Evolutionary conservation across 768 basidiomycete genomes (phyloP), one percentile per base, ranked within the genome.

Genomic region (Tephrocybe sp.): DNA sequence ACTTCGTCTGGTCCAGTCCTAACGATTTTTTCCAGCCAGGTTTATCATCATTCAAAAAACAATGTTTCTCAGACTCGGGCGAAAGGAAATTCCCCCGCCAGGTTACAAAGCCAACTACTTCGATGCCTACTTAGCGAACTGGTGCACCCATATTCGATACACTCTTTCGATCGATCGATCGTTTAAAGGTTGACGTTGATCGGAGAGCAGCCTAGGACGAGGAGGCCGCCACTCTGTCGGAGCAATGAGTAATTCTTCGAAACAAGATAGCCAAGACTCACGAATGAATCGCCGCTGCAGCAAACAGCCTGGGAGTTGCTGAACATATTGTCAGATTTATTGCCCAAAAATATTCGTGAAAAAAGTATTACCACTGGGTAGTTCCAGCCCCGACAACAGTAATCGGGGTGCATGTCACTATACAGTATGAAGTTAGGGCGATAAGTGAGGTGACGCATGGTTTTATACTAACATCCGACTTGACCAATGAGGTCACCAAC

Each of bases 301-400:
- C 60, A 61, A 44, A 53, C 60, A 21, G 57, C 44, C 39, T 61
- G 60, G 11, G 39, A 35, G 27, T 40, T 48, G 51, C 59, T 55
- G n/a, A 18, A 34, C 22, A 48, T 35, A 31, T 28, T 24, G 2
- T 3, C 32, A 5, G 22, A 24, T n/a, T 13, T 28, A 18, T n/a
- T 32, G 15, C 9, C 3, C 12, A 5, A 16, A 37, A n/a, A n/a
- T n/a, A n/a, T n/a, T n/a, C 13, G 18, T 8, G 24, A 6, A 13
- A 37, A 7, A 13, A 39, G 36, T 25, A 3, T 43, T 47, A 49
- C 49, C 56, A 54, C 18, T 50, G 28, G 24, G 30, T 42, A 1
- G 47, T 34, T 42, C 55, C 55, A 5, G 18, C 16, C 24, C 43
- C 43, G n/a, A 49, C 35, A 19, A 49, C 48, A 18, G 31, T 49